Conservation (phyloP, 164 flowering plant genomes). For the Umbilicus rupestris region DNA sequence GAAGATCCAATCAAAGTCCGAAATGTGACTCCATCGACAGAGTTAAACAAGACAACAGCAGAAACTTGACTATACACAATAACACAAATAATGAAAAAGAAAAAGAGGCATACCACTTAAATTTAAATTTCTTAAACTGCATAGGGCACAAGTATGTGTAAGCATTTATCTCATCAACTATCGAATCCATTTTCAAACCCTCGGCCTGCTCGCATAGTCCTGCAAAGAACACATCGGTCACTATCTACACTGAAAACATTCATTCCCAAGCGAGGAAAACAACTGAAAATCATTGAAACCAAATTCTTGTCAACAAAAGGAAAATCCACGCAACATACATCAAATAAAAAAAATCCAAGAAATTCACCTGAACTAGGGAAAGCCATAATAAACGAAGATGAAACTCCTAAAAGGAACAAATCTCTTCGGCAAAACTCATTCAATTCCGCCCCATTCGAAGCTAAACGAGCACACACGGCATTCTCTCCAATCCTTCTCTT, state of each 20-base stretch:
- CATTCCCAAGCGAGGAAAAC: background rate
- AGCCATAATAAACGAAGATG: conserved; percentile 30
- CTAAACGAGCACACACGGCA: conserved; percentile 9
- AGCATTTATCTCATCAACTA: conserved; percentile 81
- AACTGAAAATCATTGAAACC: background rate
- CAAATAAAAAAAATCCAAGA: background rate
- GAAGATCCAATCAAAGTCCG: too few relatives aligned
- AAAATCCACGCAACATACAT: too few relatives aligned
- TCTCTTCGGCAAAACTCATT: conserved; percentile 42
- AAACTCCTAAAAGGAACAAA: conserved; percentile 40
- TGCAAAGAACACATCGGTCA: conserved; percentile 15
- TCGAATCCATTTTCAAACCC: conserved; percentile 40
- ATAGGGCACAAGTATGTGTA: conserved; percentile 72
- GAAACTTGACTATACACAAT: too few relatives aligned
- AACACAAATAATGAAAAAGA: background rate
- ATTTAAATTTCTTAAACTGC: conserved; percentile 52
- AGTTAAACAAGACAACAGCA: background rate
- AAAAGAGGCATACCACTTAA: conserved; percentile 58
- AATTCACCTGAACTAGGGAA: conserved; percentile 36
- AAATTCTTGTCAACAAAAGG: background rate
- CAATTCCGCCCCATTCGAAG: conserved; percentile 21
- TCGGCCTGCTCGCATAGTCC: conserved; percentile 34
- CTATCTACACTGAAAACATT: background rate
- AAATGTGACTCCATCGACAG: background rate
- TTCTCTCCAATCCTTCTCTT: conserved; percentile 2